A percentile compares a stretch with the other conserved stretches of the same genome.
These are phyloP conservation scores for Austroboletus festivus DNA, from an alignment of 768 basidiomycete genomes.

Conservation along the genomic window DNA sequence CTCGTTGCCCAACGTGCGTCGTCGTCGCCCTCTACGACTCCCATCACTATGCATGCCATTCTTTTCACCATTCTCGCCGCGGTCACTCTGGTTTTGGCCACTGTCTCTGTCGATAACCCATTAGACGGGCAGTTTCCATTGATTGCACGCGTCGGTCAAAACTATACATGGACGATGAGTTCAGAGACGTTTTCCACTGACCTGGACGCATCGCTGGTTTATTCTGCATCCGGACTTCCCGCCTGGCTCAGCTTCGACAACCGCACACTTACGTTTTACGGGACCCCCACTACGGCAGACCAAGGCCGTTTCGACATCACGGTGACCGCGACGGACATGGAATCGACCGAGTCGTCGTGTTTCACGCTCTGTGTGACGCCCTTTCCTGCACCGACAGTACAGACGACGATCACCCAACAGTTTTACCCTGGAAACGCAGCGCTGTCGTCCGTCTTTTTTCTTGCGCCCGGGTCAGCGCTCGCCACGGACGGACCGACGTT, in stretches of 20 bases:
- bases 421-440: slow-evolving; percentile 59
- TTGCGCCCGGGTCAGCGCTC: slow-evolving; percentile 60
- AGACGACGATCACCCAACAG: slow-evolving; percentile 53
- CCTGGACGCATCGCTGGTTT: slow-evolving; percentile 42
- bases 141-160: slow-evolving; percentile 64
- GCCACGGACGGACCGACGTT: slow-evolving; percentile 49
- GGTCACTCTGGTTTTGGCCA: slow-evolving; percentile 38
- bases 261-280: slow-evolving; percentile 55
- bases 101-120: slow-evolving; percentile 54
- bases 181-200: slow-evolving; percentile 58
- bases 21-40: slow-evolving; percentile 45
- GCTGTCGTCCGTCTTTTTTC: slow-evolving; percentile 72
- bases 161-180: slow-evolving; percentile 71
- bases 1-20: slow-evolving; percentile 38
- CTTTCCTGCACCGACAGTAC: slow-evolving; percentile 50
- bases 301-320: slow-evolving; percentile 60
- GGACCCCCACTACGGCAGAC: slow-evolving; percentile 62
- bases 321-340: slow-evolving; percentile 58
- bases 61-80: slow-evolving; percentile 50
- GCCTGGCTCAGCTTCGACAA: slow-evolving; percentile 77
- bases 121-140: slow-evolving; percentile 72
- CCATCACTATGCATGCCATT: slow-evolving; percentile 62
- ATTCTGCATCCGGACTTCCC: slow-evolving; percentile 59
- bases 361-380: slow-evolving; percentile 59
- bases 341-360: slow-evolving; percentile 47